Evolutionary conservation across 164 flowering plant genomes (phyloP).

Genomic region (Houttuynia cordata): DNA sequence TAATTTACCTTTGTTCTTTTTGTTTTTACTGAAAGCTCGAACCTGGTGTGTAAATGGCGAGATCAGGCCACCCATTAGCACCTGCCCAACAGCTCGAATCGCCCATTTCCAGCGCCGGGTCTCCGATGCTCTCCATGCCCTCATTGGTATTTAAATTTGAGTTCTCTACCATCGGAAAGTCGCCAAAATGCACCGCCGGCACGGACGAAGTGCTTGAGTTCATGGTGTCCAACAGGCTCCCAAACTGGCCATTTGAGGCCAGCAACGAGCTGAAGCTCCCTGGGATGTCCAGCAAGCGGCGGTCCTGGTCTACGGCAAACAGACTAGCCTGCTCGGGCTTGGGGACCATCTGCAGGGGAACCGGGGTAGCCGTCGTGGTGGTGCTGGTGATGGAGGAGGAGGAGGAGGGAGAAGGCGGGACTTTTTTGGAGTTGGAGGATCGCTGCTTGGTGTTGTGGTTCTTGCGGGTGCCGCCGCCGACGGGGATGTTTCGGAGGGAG

Average conservation of each 20-base stretch:
- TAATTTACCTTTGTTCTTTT: no score
- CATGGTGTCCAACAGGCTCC: conserved; percentile 28
- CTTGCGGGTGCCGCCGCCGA: conserved; percentile 55
- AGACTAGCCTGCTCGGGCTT: conserved; percentile 6
- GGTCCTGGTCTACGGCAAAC: conserved; percentile 21
- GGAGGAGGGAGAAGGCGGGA: conserved; percentile 6
- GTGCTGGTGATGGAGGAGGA: no score
- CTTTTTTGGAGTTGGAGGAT: conserved; percentile 9
- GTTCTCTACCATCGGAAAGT: conserved; percentile 11
- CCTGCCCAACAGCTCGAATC: conserved; percentile 32
- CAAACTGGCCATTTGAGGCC: conserved; percentile 26
- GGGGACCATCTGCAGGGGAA: neutral
- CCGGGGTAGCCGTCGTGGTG: conserved; percentile 4
- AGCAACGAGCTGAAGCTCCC: conserved; percentile 30
- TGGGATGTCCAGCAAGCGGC: conserved; percentile 21
- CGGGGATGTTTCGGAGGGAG: conserved; percentile 66
- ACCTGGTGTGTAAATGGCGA: conserved; percentile 61
- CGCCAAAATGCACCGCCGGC: conserved; percentile 15
- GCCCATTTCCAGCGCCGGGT: conserved; percentile 26
- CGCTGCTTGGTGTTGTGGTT: conserved; percentile 19
- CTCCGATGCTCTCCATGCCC: conserved; percentile 12
- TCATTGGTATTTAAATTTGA: conserved; percentile 12
- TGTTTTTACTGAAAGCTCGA: conserved; percentile 28
- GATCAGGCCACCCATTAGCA: conserved; percentile 67
- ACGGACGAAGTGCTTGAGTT: conserved; percentile 11